Percentiles rank a stretch among this genome's conserved stretches.
phyloP scores from a whole-genome alignment of 495 filamentous ascomycete species.

The Penicillium psychrofluorescens region DNA sequence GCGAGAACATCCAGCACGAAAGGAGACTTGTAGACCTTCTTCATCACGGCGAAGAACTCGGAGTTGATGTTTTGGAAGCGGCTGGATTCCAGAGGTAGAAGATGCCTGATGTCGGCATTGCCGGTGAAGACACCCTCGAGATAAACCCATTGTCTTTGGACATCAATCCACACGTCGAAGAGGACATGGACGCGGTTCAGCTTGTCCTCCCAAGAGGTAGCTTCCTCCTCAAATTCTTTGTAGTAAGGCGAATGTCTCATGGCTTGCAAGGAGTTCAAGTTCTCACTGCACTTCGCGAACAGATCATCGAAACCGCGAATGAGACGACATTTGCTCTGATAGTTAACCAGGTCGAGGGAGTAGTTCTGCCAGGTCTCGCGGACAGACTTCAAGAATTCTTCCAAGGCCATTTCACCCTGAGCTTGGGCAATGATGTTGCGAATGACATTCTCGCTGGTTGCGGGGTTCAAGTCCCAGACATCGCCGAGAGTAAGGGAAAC shows the following conservation, averaged over 20 bases:
- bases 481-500: constrained; percentile 92
- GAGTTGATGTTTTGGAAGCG: constrained; percentile 99
- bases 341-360: constrained; percentile 86
- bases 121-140: constrained; percentile 97
- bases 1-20: constrained; percentile 91
- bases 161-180: constrained; percentile 99
- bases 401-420: constrained; percentile 95
- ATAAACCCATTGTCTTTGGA: constrained; percentile 98
- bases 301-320: constrained; percentile 98
- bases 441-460: constrained; percentile 76
- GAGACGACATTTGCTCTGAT: constrained; percentile 93
- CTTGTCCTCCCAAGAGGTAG: constrained; percentile 94
- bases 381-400: constrained; percentile 96
- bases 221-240: constrained; percentile 97
- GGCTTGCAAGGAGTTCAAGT: constrained; percentile 92
- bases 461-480: constrained; percentile 94
- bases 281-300: constrained; percentile 97
- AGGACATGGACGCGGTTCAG: constrained; percentile 94
- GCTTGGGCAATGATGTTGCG: constrained; percentile 90
- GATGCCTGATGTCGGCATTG: constrained; percentile 97
- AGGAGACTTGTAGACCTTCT: constrained; percentile 93
- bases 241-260: constrained; percentile 99
- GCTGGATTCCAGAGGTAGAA: constrained; percentile 90
- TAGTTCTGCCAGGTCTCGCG: constrained; percentile 96
- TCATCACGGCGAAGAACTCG: constrained; percentile 96